Conservation (phyloP, 768 basidiomycete genomes). For the Calocybe gangraenosa region DNA sequence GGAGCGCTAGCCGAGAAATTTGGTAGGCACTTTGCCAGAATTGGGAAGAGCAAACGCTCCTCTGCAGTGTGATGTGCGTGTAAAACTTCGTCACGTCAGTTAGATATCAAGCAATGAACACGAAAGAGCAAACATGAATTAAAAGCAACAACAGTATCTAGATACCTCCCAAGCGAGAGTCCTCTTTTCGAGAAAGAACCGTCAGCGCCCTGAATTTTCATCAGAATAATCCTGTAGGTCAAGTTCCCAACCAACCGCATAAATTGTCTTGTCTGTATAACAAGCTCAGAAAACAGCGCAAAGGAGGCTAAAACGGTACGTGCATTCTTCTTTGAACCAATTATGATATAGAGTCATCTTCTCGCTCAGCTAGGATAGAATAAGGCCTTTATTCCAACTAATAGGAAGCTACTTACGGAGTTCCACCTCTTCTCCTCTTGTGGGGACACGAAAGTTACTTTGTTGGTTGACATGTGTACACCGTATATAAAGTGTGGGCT, state of each 20-base stretch:
- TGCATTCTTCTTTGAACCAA: conserved; percentile 13
- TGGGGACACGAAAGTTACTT: conserved; percentile 6
- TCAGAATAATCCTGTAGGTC: neutral
- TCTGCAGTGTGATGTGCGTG: conserved; percentile 55
- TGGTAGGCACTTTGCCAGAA: conserved; percentile 45
- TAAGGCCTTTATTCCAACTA: neutral
- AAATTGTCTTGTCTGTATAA: conserved; percentile 8
- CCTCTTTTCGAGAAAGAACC: conserved; percentile 44
- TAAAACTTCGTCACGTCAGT: conserved; percentile 31
- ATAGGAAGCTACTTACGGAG: neutral
- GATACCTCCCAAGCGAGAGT: conserved; percentile 37
- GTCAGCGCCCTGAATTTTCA: conserved; percentile 29
- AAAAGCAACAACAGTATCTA: conserved; percentile 33
- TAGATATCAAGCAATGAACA: neutral
- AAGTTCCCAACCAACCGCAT: conserved; percentile 1
- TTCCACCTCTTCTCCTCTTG: conserved; percentile 10
- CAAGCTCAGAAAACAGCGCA: neutral
- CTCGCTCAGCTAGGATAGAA: conserved; percentile 4
- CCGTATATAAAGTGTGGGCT: no score
- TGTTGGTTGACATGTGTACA: neutral
- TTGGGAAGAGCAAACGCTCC: conserved; percentile 48
- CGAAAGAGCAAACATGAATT: conserved; percentile 32
- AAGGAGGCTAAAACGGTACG: neutral
- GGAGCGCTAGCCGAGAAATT: conserved; percentile 36
- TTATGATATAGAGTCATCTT: conserved; percentile 8